Conservation (phyloP, 2,329 filamentous ascomycete genomes). For the Fusarium nodosum region DNA sequence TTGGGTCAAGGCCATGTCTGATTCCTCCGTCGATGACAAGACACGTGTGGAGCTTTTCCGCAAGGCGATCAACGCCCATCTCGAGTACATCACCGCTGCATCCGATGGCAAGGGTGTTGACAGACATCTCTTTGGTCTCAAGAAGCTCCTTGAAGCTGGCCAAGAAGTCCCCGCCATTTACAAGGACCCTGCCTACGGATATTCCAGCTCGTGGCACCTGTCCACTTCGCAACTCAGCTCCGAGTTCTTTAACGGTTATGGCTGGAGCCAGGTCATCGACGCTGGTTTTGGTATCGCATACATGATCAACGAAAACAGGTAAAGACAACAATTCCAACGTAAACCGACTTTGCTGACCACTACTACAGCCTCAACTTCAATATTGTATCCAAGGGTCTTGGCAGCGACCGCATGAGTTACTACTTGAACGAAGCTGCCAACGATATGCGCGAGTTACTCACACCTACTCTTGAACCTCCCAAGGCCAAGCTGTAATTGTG, state of each 20-base stretch:
- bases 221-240: constrained; percentile 90
- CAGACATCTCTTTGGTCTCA: constrained; percentile 95
- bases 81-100: constrained; percentile 91
- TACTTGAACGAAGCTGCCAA: constrained; percentile 94
- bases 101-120: constrained; percentile 95
- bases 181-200: constrained; percentile 86
- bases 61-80: constrained; percentile 82
- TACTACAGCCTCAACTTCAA: constrained; percentile 90
- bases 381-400: constrained; percentile 92
- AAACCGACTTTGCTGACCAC: constrained; percentile 22
- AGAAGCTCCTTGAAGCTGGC: constrained; percentile 85
- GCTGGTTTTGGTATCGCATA: constrained; percentile 97
- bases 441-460: constrained; percentile 88
- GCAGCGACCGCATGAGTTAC: constrained; percentile 93
- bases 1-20: constrained; percentile 89
- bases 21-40: constrained; percentile 73
- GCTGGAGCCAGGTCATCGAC: constrained; percentile 98
- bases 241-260: constrained; percentile 99
- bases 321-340: constrained; percentile 48
- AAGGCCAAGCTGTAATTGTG: constrained; percentile 85
- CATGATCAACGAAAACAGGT: constrained; percentile 99
- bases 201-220: constrained; percentile 90
- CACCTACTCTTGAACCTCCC: constrained; percentile 80
- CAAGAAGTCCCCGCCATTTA: constrained; percentile 87
- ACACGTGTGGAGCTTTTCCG: constrained; percentile 82